Evolutionary conservation across 331 rosid genomes (phyloP), one percentile per base, ranked within the genome.

Genomic region (Phaseolus coccineus): DNA sequence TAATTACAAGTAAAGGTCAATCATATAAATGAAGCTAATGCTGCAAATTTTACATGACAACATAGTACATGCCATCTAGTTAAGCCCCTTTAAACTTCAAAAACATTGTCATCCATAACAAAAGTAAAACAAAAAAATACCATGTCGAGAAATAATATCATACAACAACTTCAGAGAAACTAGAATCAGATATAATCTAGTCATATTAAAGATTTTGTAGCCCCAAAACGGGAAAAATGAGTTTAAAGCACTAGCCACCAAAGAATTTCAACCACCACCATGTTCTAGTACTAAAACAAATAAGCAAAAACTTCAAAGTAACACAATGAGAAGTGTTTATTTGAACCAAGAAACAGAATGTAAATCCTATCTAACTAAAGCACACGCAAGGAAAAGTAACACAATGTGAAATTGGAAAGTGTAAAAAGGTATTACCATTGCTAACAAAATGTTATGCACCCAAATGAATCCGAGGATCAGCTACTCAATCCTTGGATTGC

Each of bases 361-460:
- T 57, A 25, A 78, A 46, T 3, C 14, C 12, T 10, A 10, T 42
- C 50, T 22, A 69, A 31, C 63, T 30, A 65, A 67, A 47, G 24
- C 24, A 65, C 62, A 55, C 15, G 24, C 8, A 44, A 56, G 28
- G 33, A 25, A 82, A 69, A 31, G 2, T 62, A 80, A 79, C 46
- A 73, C 14, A 46, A 69, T 19, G 77, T 16, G 79, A 44, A 8
- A 30, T 73, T 62, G 78, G 19, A 40, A 39, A 77, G 4, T 44
- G 13, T 24, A 57, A 30, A 84, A 46, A 12, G 3, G 11, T 33
- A 33, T 84, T 92, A 94, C 98, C 97, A 94, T 94, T 86, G 69
- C 28, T 48, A 53, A 71, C 37, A 73, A 73, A 81, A 80, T 57
- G 30, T 56, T 53, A 58, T 79, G 74, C 84, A 70, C 82, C 68